Conservation (phyloP, 2,329 filamentous ascomycete species). For the Fusarium multiceps region DNA sequence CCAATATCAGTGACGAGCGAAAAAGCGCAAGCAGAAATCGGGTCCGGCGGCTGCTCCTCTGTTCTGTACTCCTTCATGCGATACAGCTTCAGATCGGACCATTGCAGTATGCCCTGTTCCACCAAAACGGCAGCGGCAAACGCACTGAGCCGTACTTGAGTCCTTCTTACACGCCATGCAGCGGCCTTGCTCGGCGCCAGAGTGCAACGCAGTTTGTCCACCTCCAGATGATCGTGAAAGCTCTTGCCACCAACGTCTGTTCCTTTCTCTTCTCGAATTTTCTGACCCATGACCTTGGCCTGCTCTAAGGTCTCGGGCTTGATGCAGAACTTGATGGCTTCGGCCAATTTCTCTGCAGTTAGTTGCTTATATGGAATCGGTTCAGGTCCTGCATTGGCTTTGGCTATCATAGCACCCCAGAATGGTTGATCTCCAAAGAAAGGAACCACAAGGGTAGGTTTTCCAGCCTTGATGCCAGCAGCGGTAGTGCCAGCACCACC, state of each 20-base stretch:
- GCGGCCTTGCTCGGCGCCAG: conserved; percentile 75
- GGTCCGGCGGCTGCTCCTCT: conserved; percentile 81
- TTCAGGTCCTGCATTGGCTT: conserved; percentile 76
- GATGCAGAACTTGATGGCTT: conserved; percentile 70
- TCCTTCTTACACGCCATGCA: conserved; percentile 78
- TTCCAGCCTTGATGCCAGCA: conserved; percentile 82
- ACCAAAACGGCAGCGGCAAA: conserved; percentile 78
- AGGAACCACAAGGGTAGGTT: conserved; percentile 84
- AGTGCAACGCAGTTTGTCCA: conserved; percentile 75
- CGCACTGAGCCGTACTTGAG: conserved; percentile 74
- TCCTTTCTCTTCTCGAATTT: conserved; percentile 74
- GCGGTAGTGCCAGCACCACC: conserved; percentile 90
- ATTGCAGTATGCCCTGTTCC: conserved; percentile 71
- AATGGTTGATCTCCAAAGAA: conserved; percentile 91
- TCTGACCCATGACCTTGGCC: conserved; percentile 68
- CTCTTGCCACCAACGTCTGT: conserved; percentile 71
- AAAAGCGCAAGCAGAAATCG: conserved; percentile 79
- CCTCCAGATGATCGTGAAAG: conserved; percentile 77
- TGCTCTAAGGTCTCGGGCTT: conserved; percentile 68
- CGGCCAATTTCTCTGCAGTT: conserved; percentile 72
- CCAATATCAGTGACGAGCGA: conserved; percentile 86
- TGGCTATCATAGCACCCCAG: conserved; percentile 81
- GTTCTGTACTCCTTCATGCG: conserved; percentile 75
- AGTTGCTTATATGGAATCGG: conserved; percentile 77
- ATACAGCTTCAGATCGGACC: conserved; percentile 77